Percentiles rank a stretch among this genome's conserved stretches.
Conservation (phyloP, 108 stramenopile species). For the Cylindrotheca closterium region DNA sequence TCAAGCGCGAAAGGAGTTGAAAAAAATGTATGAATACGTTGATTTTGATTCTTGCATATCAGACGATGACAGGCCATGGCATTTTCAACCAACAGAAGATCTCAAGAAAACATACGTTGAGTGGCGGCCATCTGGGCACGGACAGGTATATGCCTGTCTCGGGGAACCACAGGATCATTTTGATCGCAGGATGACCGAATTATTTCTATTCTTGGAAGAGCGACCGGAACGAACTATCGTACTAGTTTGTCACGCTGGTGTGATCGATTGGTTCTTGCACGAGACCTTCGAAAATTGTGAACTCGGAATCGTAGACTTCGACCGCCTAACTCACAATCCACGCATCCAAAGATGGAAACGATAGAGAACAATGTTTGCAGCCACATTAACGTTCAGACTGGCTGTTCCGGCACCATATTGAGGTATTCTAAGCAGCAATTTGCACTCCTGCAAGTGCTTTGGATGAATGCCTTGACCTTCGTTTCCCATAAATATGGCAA, state of each 20-base stretch:
- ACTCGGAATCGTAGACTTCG: constrained; percentile 30
- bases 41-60: constrained; percentile 43
- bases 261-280: constrained; percentile 56
- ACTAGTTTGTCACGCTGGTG: constrained; percentile 59
- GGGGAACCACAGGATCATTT: constrained; percentile 53
- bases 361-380: constrained; percentile 33
- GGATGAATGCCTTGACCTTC: constrained; percentile 76
- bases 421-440: constrained; percentile 66
- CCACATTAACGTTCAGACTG: constrained; percentile 85
- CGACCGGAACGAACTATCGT: constrained; percentile 40
- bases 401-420: constrained; percentile 89
- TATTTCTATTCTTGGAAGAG: constrained; percentile 39
- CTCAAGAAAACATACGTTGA: constrained; percentile 26
- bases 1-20: constrained; percentile 24
- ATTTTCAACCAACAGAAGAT: constrained; percentile 19
- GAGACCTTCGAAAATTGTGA: constrained; percentile 54
- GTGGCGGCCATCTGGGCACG: constrained; percentile 53
- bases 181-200: constrained; percentile 44
- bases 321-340: constrained; percentile 7
- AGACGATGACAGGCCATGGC: constrained; percentile 14
- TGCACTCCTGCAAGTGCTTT: constrained; percentile 72
- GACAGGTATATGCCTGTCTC: constrained; percentile 51
- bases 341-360: constrained; percentile 18
- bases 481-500: constrained; percentile 84
- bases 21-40: constrained; percentile 23